A percentile compares a stretch with the other conserved stretches of the same genome.
Evolutionary conservation across 441 rosid genomes (phyloP).

Genomic region (Kokia cookei): DNA sequence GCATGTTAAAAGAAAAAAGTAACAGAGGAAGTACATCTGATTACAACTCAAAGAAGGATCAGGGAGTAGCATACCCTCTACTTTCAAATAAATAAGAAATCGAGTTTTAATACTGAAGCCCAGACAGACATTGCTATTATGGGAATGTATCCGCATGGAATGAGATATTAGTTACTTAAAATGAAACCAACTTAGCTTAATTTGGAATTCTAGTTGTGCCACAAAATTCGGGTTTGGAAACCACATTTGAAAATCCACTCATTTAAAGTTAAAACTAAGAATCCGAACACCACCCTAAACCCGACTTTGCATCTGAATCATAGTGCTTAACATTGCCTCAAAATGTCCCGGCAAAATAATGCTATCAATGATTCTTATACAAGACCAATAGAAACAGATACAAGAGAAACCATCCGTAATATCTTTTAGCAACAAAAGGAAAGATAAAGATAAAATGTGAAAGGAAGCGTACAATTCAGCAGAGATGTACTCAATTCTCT

Average conservation of each 20-base stretch:
- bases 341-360: background rate
- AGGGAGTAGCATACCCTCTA: background rate
- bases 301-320: background rate
- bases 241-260: background rate
- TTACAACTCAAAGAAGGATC: no score
- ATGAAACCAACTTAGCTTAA: background rate
- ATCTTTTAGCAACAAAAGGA: background rate
- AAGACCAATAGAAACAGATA: background rate
- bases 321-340: background rate
- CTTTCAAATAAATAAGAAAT: background rate
- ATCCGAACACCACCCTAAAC: background rate
- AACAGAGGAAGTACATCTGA: background rate
- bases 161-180: background rate
- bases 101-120: background rate
- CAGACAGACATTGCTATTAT: background rate
- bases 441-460: background rate
- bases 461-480: constrained; percentile 66
- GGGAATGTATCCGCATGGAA: background rate
- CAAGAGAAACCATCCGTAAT: background rate
- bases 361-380: background rate
- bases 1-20: background rate
- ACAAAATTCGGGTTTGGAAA: background rate
- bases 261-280: background rate
- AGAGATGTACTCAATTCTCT: constrained; percentile 87
- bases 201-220: background rate